Evolutionary conservation across 495 filamentous ascomycete species (phyloP).

Genomic region (Aspergillus kassunensis): DNA sequence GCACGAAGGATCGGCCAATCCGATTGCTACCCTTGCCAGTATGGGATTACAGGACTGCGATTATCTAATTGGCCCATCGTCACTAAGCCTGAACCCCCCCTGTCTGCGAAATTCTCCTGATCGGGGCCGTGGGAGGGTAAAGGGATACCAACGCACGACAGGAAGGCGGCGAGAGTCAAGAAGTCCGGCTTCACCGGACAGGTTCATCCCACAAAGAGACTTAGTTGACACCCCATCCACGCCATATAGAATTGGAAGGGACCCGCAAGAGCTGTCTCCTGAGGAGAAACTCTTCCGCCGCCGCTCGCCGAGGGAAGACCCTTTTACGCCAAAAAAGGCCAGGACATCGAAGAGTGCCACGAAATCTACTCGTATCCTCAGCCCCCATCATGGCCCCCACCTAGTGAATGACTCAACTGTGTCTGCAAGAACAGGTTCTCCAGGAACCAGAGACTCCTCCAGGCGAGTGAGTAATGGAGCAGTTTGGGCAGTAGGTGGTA

Average conservation of each 20-base stretch:
- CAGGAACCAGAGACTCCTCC: constrained; percentile 9
- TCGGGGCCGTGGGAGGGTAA: constrained; percentile 19
- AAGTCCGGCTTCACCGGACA: constrained; percentile 48
- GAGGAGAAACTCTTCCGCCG: constrained; percentile 60
- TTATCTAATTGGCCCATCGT: constrained; percentile 3
- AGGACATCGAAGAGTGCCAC: constrained; percentile 18
- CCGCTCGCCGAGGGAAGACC: constrained; percentile 55
- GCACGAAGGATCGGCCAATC: neutral
- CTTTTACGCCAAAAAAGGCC: constrained; percentile 50
- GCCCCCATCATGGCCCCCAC: constrained; percentile 33
- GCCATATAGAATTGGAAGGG: constrained; percentile 63
- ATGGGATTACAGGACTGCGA: neutral
- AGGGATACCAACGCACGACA: neutral
- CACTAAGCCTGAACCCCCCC: neutral
- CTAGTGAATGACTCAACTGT: constrained; percentile 28
- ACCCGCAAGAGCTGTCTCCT: constrained; percentile 52
- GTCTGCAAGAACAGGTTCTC: constrained; percentile 6
- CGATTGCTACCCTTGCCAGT: neutral
- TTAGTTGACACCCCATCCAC: constrained; percentile 43
- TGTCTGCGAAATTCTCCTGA: neutral
- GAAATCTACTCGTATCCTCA: constrained; percentile 18
- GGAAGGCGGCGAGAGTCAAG: constrained; percentile 8
- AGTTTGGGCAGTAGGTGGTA: constrained; percentile 79
- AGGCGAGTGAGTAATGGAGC: constrained; percentile 59
- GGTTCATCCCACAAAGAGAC: constrained; percentile 62